phyloP scores from a whole-genome alignment of 2,329 filamentous ascomycete species.

The Alternaria panax region DNA sequence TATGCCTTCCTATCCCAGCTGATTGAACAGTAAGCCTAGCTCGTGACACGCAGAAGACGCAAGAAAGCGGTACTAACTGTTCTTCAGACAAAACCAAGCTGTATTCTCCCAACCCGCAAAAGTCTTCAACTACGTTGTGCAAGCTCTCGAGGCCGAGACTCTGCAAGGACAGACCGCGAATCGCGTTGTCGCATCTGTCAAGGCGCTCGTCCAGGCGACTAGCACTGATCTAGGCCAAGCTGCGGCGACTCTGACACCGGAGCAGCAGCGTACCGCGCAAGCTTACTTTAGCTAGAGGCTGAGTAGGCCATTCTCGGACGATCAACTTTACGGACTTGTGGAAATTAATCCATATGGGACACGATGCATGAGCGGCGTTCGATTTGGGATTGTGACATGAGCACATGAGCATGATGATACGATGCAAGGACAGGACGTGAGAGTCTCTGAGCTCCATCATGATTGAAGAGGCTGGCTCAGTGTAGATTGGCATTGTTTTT shows the following conservation, averaged over 20 bases:
- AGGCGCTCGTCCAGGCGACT: slow-evolving; percentile 76
- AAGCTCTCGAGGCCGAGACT: slow-evolving; percentile 90
- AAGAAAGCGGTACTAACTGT: slow-evolving; percentile 1
- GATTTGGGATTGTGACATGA: slow-evolving; percentile 1
- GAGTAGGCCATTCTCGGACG: neutral
- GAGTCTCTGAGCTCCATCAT: neutral
- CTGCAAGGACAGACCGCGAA: slow-evolving; percentile 83
- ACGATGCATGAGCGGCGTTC: slow-evolving; percentile 14
- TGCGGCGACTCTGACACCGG: slow-evolving; percentile 75
- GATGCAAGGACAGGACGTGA: neutral
- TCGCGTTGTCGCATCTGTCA: slow-evolving; percentile 78
- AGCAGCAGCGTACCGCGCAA: slow-evolving; percentile 80
- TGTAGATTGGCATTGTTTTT: neutral
- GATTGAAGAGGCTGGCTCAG: neutral
- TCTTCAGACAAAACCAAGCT: slow-evolving; percentile 78
- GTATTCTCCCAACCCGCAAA: slow-evolving; percentile 80
- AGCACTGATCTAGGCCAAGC: slow-evolving; percentile 78
- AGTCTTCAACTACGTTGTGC: slow-evolving; percentile 83
- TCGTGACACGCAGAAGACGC: neutral
- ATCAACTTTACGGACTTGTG: slow-evolving; percentile 3
- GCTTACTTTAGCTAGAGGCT: slow-evolving; percentile 72
- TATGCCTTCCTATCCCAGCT: slow-evolving; percentile 91
- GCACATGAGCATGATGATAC: neutral
- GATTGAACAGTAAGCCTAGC: slow-evolving; percentile 83
- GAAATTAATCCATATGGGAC: slow-evolving; percentile 5